Evolutionary conservation across 148 eudicot genomes (phyloP).

Genomic region (Rheum nobile): DNA sequence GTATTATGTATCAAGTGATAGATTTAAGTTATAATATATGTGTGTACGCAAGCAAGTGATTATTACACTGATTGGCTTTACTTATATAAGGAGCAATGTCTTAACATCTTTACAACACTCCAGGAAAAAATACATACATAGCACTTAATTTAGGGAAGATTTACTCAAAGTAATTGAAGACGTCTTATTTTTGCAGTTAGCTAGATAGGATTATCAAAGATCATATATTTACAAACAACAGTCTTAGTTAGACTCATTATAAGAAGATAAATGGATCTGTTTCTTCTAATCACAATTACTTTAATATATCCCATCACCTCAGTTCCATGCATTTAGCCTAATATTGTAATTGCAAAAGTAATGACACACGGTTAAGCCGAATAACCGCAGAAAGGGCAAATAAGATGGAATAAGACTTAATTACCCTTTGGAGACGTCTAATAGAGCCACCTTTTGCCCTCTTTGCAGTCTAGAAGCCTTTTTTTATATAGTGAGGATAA

Average conservation of each 20-base stretch:
- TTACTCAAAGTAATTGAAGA: background rate
- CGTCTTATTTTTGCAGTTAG: background rate
- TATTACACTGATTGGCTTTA: background rate
- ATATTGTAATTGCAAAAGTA: background rate
- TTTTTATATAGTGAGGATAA: background rate
- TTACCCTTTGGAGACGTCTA: conserved; percentile 1
- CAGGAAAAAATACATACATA: background rate
- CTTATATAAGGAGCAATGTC: background rate
- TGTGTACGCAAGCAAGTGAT: background rate
- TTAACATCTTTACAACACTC: background rate
- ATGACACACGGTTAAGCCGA: conserved; percentile 3
- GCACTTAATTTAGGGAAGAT: background rate
- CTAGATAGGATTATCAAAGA: background rate
- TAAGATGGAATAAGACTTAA: background rate
- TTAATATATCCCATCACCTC: background rate
- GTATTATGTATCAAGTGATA: too few relatives aligned
- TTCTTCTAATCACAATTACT: background rate
- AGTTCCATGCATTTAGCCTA: background rate
- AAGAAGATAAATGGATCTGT: background rate
- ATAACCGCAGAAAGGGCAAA: background rate
- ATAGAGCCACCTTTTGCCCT: background rate
- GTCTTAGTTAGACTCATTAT: background rate
- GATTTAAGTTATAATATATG: background rate
- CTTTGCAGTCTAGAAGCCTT: background rate
- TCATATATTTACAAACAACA: background rate